Base-by-base conservation (phyloP, 345 rosid genomes). In the Linum usitatissimum region DNA sequence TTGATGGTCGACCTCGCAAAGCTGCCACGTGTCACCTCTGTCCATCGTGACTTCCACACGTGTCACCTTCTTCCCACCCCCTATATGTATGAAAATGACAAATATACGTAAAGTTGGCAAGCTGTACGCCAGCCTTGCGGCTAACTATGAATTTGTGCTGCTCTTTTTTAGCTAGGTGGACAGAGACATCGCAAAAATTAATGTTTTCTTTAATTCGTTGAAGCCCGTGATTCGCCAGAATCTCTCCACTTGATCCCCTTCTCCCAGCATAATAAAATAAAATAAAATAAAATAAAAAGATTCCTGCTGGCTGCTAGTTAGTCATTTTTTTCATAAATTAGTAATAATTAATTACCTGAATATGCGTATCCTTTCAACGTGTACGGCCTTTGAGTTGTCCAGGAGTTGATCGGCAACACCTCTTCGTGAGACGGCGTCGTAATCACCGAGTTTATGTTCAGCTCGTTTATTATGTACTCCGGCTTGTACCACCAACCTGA, bases 401-500 rank as follows among this genome's bases (percentile, higher is more conserved):
- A 83, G n/a, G 97, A 75, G 72, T 86, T 93, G 19, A 93, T 85
- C 2, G 94, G 94, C 59, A 93, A 53, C 3, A 87, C 74, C 81
- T 93, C 99, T 20, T 80, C 84, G 40, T 93, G 97, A 31, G 82
- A 63, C 3, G 99, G 99, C 30, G 99, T 87, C 34, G 99, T 87
- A 63, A 89, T 89, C 72, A 73, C 96, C 9, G 99, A 93, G 76
- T 93, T 93, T 63, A 90, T 70, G 70, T 90, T 93, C 42, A 89
- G 66, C 81, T 93, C 99, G 60, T 93, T 90, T 73, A 93, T 93
- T 10, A 87, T 75, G 56, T 86, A 75, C 63, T 93, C 96, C 9
- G 94, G 87, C 66, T 81, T 90, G 66, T 90, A 87, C 99, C 99
- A 93, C 99, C 97, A 93, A 23, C 84, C 98, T 92, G n/a, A n/a